phyloP scores from a whole-genome alignment of 495 filamentous ascomycete species.

The Lasiosphaeria hispida region DNA sequence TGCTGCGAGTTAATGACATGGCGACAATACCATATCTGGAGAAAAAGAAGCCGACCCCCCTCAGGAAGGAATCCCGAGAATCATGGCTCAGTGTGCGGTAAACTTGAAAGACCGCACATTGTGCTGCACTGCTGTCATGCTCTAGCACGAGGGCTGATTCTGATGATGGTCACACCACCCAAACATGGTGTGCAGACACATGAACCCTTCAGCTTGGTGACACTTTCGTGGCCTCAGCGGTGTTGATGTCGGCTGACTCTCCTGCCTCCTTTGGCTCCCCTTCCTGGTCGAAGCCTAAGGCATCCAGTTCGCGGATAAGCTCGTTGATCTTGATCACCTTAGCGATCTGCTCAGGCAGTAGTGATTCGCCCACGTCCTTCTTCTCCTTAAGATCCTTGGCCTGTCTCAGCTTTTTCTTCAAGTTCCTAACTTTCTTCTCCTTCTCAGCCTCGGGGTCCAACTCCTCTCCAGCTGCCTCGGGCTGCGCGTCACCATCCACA shows the following conservation, averaged over 20 bases:
- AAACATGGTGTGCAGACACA: too few species aligned
- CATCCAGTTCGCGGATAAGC: slow-evolving; percentile 82
- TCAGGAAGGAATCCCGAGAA: too few species aligned
- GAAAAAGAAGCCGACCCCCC: too few species aligned
- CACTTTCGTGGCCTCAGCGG: not conserved
- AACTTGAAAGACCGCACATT: too few species aligned
- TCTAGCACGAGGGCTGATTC: not conserved
- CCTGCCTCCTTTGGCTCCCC: slow-evolving; percentile 44
- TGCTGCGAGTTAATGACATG: too few species aligned
- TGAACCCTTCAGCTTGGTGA: not conserved
- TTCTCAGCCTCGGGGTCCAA: slow-evolving; percentile 72
- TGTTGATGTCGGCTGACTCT: not conserved
- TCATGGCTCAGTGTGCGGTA: too few species aligned
- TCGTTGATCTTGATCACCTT: slow-evolving; percentile 98
- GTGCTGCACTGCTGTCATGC: not conserved
- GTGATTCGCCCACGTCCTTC: slow-evolving; percentile 76
- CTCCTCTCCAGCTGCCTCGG: slow-evolving; percentile 32
- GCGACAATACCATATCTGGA: too few species aligned
- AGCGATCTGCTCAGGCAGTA: slow-evolving; percentile 93
- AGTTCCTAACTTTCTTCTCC: slow-evolving; percentile 86
- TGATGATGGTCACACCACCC: too few species aligned
- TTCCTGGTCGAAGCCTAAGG: slow-evolving; percentile 74
- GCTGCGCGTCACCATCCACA: slow-evolving; percentile 22
- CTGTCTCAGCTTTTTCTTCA: slow-evolving; percentile 96
- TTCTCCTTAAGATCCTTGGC: slow-evolving; percentile 87